Base-by-base conservation (phyloP, 768 basidiomycete genomes). In the Boletellus ananiceps region DNA sequence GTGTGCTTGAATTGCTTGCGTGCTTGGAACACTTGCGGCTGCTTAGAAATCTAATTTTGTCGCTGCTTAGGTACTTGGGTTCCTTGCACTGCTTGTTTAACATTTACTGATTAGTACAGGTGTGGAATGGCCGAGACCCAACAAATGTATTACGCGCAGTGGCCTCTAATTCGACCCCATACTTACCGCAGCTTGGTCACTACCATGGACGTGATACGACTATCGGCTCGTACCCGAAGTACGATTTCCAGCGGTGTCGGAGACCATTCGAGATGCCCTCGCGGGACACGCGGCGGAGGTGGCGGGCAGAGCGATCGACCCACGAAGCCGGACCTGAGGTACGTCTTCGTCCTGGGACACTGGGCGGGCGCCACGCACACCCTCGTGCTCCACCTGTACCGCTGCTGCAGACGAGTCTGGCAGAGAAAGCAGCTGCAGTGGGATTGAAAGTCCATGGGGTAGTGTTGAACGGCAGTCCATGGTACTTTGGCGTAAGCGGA, bases 171-270 rank as follows among this genome's bases (percentile, higher is more conserved):
- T 23, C 5, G 23, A 23, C 5, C 23, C 23, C 23, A 5, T n/a
- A n/a, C n/a, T n/a, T 23, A 23, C 23, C 23, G 23, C 23, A 23
- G 23, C 23, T 23, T 23, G 23, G 23, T 23, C 23, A 23, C 23
- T 5, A 23, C 23, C 23, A 23, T 23, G 23, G 23, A 23, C 23
- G 23, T 5, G 23, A 23, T 23, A 23, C 0, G 83, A 87, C 66
- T 86, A 87, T 55, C 79, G 82, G 0, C 75, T 87, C 35, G 76
- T 76, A 4, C 84, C 84, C 5, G 59, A 75, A 27, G 75, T 74
- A 47, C 70, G 62, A n/a, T 85, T 76, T 60, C 85, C 85, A 0
- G 71, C 68, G 0, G 71, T 76, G 1, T 74, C 74, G 0, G 73
- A 80, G 54, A 84, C 86, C 57, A 59, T 85, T 7, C 76, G 76